Percentiles rank a stretch among this genome's conserved stretches.
Conservation (phyloP, 768 basidiomycete genomes). For the Kondoa malvinella region DNA sequence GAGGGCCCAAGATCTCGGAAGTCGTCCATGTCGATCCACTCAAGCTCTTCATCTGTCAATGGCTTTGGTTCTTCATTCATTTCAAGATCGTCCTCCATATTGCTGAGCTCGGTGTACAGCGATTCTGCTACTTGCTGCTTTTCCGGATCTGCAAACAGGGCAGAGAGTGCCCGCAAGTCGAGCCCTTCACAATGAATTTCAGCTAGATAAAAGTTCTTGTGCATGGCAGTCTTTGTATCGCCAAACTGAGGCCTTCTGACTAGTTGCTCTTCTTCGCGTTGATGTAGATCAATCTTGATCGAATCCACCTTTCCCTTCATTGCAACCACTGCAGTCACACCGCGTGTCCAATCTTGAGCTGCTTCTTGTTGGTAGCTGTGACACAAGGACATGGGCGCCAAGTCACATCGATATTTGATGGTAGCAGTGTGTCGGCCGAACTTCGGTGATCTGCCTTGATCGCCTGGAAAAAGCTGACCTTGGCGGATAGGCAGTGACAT, state of each 20-base stretch:
- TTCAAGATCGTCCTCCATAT: slow-evolving; percentile 26
- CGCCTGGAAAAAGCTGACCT: slow-evolving; percentile 55
- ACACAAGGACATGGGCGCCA: slow-evolving; percentile 63
- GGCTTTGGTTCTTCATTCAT: not conserved
- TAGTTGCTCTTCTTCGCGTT: slow-evolving; percentile 63
- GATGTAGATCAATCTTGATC: slow-evolving; percentile 80
- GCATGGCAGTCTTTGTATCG: slow-evolving; percentile 43
- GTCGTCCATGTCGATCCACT: slow-evolving; percentile 65
- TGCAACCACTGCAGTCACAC: slow-evolving; percentile 62
- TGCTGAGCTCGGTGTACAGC: not conserved
- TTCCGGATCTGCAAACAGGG: slow-evolving; percentile 54
- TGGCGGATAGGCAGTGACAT: slow-evolving; percentile 72
- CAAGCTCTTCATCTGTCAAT: slow-evolving; percentile 19
- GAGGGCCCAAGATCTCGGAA: slow-evolving; percentile 63
- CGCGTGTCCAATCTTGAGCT: slow-evolving; percentile 60
- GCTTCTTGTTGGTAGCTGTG: slow-evolving; percentile 74
- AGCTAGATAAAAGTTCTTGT: slow-evolving; percentile 74
- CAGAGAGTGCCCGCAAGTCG: slow-evolving; percentile 60
- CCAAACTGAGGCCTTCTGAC: slow-evolving; percentile 44
- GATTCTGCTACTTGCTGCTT: slow-evolving; percentile 41
- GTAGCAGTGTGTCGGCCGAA: slow-evolving; percentile 76
- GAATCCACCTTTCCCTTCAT: slow-evolving; percentile 65
- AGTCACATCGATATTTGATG: slow-evolving; percentile 66
- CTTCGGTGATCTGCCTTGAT: slow-evolving; percentile 57
- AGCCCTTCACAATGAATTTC: slow-evolving; percentile 63